Evolutionary conservation across 2,329 filamentous ascomycete species (phyloP).

Genomic region (Fusarium lyarnte): DNA sequence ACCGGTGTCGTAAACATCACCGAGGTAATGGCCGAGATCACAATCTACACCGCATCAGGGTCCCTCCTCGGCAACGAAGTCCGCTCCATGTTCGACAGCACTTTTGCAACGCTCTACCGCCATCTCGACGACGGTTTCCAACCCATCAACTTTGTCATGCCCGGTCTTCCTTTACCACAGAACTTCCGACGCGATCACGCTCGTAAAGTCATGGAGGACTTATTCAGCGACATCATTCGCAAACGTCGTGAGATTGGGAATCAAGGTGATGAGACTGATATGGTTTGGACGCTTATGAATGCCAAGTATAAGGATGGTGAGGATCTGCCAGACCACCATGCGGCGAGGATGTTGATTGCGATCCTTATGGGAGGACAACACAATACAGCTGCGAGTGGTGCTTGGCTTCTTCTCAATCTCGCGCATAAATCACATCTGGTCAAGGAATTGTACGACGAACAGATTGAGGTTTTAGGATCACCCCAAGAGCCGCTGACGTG

Average conservation of each 20-base stretch:
- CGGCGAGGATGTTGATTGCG: conserved; percentile 92
- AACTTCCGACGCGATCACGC: conserved; percentile 83
- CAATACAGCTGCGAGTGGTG: conserved; percentile 82
- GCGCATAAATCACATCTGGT: conserved; percentile 80
- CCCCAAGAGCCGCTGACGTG: conserved; percentile 78
- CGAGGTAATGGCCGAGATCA: conserved; percentile 82
- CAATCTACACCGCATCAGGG: conserved; percentile 89
- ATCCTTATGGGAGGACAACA: conserved; percentile 92
- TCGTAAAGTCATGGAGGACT: conserved; percentile 79
- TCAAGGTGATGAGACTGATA: conserved; percentile 70
- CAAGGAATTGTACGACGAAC: conserved; percentile 84
- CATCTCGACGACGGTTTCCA: conserved; percentile 90
- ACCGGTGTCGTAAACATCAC: conserved; percentile 77
- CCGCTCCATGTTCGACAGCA: conserved; percentile 79
- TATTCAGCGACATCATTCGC: conserved; percentile 83
- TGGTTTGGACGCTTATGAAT: conserved; percentile 90
- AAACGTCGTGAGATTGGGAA: conserved; percentile 66
- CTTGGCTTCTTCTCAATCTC: conserved; percentile 85
- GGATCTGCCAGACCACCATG: conserved; percentile 78
- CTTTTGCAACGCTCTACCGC: conserved; percentile 83
- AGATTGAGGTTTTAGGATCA: conserved; percentile 74
- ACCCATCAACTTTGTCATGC: conserved; percentile 87
- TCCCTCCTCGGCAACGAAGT: conserved; percentile 86
- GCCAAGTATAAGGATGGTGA: conserved; percentile 84
- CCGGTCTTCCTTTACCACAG: conserved; percentile 85